Evolutionary conservation across 305 asterid species (phyloP).

Genomic region (Solanum aculeatissimum): DNA sequence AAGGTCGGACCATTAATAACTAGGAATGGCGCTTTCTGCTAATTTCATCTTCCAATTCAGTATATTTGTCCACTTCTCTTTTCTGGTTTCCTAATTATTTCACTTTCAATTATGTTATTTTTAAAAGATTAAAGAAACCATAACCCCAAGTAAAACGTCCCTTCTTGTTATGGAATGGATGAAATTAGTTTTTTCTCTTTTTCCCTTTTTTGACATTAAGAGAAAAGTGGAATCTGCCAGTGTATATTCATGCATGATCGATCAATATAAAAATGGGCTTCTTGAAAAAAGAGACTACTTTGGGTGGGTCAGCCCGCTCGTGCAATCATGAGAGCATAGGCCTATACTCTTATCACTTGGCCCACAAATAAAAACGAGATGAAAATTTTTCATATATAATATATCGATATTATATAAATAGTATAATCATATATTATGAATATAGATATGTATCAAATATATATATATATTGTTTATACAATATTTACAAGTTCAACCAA

Average conservation of each 20-base stretch:
- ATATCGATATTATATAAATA: too few relatives aligned
- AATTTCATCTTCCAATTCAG: background rate
- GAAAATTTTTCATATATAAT: too few relatives aligned
- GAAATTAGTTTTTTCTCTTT: background rate
- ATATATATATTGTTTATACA: too few relatives aligned
- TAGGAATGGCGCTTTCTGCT: background rate
- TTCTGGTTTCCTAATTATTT: background rate
- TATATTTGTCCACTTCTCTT: background rate
- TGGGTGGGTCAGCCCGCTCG: conserved; percentile 69
- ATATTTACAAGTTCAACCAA: too few relatives aligned
- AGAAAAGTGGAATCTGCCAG: background rate
- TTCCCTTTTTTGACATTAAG: background rate
- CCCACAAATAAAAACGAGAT: background rate
- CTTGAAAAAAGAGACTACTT: conserved; percentile 16
- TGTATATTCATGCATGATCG: conserved; percentile 4
- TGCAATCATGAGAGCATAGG: conserved; percentile 57
- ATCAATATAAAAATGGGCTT: conserved; percentile 16
- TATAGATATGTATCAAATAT: too few relatives aligned
- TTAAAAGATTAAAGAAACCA: background rate
- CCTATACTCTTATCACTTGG: conserved; percentile 21
- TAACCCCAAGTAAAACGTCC: background rate
- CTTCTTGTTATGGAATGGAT: background rate
- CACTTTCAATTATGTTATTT: background rate
- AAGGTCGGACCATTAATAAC: background rate
- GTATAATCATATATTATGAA: too few relatives aligned